Evolutionary conservation across 1,139 yeast species (phyloP), one percentile per base, ranked within the genome.

Genomic region (Yamadazyma triangularis): DNA sequence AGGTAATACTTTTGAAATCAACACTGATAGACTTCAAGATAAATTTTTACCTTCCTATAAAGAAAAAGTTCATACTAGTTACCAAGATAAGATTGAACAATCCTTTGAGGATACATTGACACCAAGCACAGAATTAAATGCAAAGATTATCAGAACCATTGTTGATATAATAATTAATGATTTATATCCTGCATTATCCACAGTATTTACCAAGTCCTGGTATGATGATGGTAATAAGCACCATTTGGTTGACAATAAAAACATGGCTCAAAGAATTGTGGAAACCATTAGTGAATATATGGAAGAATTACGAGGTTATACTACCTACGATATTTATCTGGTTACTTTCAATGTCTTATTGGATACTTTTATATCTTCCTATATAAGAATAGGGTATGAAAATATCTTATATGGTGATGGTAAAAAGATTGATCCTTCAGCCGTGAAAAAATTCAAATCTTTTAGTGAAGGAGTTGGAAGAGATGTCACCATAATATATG

Each of bases 1-100:
- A 22, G 93, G 93, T 3, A 88, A 88, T 40, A 64, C 73, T 38
- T 93, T 84, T 54, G 96, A 87, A 53, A 83, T 87, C 58, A 78
- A 84, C 44, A 84, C 89, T 13, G 94, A 91, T 15, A 79, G 84
- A 41, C 74, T 84, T 39, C 77, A 84, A 19, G 94, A 85, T 38
- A 84, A 83, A 26, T 78, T 87, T 32, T 68, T 82, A 15, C 76
- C 79, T 11, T 75, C 71, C 34, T 79, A 83, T 51, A 69, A 76
- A 19, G 74, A 72, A 3, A 69, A 79, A 48, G 89, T 87, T 10
- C 81, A 84, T 29, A 68, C 77, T 31, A 73, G 67, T 34, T 83
- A 83, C 53, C 77, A 76, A 35, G 60, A 60, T 4, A 60, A 70
- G 29, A 79, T 85, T 32, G 67, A 70, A 12, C 63, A 64, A 18